phyloP scores from a whole-genome alignment of 192 early-diverging fungal species.

The Dispira simplex region DNA sequence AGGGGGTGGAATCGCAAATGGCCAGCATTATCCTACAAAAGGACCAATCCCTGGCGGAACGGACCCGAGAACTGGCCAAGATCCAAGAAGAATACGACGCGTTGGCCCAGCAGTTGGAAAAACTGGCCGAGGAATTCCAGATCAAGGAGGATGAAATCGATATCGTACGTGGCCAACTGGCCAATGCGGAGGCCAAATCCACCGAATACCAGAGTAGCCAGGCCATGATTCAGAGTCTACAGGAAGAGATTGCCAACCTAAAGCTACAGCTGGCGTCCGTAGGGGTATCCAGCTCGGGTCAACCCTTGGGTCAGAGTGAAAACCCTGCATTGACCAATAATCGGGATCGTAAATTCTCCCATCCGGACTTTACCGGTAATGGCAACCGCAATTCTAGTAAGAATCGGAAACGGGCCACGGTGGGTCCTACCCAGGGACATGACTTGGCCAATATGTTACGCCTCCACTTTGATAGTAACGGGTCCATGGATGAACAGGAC shows the following conservation, averaged over 20 bases:
- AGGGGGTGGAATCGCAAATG: conserved; percentile 28
- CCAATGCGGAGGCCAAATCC: conserved; percentile 8
- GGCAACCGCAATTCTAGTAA: conserved; percentile 3
- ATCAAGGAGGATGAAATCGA: conserved; percentile 17
- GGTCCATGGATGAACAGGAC: conserved; percentile 14
- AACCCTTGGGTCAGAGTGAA: neutral
- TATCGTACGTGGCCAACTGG: conserved; percentile 12
- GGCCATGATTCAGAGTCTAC: conserved; percentile 14
- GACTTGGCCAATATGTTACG: conserved; percentile 26
- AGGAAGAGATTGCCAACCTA: conserved; percentile 21
- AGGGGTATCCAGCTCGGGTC: neutral
- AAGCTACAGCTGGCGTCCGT: conserved; percentile 14
- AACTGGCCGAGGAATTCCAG: conserved; percentile 17
- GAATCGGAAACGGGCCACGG: conserved; percentile 18
- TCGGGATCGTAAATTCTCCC: conserved; percentile 9
- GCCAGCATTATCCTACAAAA: conserved; percentile 17
- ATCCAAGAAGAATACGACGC: conserved; percentile 45
- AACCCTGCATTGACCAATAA: neutral
- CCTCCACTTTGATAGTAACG: conserved; percentile 15
- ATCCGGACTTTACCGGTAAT: conserved; percentile 9
- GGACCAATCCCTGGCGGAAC: conserved; percentile 23
- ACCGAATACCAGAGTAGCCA: conserved; percentile 13
- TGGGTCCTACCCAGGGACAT: conserved; percentile 21
- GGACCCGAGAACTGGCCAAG: conserved; percentile 35
- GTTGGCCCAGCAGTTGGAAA: conserved; percentile 30